Evolutionary conservation across 805 yeast genomes (phyloP).

Genomic region (Torulaspora maleeae): DNA sequence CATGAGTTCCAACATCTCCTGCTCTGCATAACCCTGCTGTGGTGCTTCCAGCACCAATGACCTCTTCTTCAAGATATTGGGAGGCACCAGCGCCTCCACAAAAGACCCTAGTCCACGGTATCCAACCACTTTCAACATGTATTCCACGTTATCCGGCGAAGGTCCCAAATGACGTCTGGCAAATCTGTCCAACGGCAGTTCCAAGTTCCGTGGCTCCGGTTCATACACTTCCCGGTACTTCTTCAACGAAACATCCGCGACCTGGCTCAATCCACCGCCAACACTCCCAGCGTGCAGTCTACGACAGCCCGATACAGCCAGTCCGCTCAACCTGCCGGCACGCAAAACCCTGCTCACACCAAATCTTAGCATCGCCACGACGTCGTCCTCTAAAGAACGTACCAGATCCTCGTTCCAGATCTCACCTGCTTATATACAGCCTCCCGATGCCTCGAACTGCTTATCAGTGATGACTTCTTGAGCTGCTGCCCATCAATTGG

Average conservation of each 20-base stretch:
- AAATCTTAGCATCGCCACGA: slow-evolving; percentile 4
- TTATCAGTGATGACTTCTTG: slow-evolving; percentile 5
- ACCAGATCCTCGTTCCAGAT: neutral
- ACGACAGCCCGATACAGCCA: neutral
- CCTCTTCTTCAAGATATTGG: slow-evolving; percentile 64
- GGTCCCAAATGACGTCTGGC: slow-evolving; percentile 91
- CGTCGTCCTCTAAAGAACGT: neutral
- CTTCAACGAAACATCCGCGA: slow-evolving; percentile 50
- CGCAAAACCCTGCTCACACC: slow-evolving; percentile 1
- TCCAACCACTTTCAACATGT: slow-evolving; percentile 65
- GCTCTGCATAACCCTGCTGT: slow-evolving; percentile 69
- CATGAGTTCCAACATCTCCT: slow-evolving; percentile 69
- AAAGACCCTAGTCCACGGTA: slow-evolving; percentile 65
- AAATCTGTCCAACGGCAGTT: slow-evolving; percentile 66
- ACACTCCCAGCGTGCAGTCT: neutral
- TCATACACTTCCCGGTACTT: slow-evolving; percentile 46
- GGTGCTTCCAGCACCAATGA: slow-evolving; percentile 61
- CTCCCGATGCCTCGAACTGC: neutral
- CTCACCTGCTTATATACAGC: slow-evolving; percentile 1
- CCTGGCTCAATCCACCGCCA: neutral
- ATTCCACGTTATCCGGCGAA: slow-evolving; percentile 51
- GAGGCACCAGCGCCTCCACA: slow-evolving; percentile 69
- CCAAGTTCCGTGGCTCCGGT: slow-evolving; percentile 29
- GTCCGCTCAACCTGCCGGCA: neutral
- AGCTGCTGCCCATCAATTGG: slow-evolving; percentile 1